These are phyloP conservation scores for Kalmusia sp. DNA, from an alignment of 2,329 filamentous ascomycete species.

Conservation along the genomic window DNA sequence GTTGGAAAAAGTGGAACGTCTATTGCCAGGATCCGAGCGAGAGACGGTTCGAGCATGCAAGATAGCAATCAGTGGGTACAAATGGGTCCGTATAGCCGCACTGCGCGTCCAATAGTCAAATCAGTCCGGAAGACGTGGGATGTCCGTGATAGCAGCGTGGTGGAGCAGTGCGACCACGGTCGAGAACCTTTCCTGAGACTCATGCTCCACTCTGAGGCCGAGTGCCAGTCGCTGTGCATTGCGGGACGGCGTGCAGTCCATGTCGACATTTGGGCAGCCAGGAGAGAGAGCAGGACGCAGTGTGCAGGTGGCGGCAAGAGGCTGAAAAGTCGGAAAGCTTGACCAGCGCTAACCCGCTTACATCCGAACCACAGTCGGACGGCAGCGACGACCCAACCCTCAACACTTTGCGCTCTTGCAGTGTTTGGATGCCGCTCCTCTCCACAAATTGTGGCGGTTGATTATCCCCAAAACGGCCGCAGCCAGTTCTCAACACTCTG, in stretches of 20 bases:
- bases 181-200: slow-evolving; percentile 4
- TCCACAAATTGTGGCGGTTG: too few species aligned
- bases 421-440: too few species aligned
- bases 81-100: slow-evolving; percentile 37
- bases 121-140: slow-evolving; percentile 28
- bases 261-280: not conserved
- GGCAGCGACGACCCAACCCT: not conserved
- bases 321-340: slow-evolving; percentile 17
- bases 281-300: not conserved
- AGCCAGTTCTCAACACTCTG: too few species aligned
- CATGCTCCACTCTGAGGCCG: not conserved
- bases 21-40: slow-evolving; percentile 29
- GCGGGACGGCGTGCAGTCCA: not conserved
- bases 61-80: slow-evolving; percentile 46
- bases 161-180: slow-evolving; percentile 3
- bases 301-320: not conserved
- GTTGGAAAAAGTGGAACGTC: slow-evolving; percentile 39
- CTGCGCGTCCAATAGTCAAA: slow-evolving; percentile 37
- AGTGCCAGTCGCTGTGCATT: slow-evolving; percentile 1
- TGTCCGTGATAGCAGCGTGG: slow-evolving; percentile 6
- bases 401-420: not conserved
- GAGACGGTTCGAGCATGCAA: slow-evolving; percentile 36
- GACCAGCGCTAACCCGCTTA: slow-evolving; percentile 6
- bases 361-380: not conserved
- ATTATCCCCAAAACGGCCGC: too few species aligned